Evolutionary conservation across 106 monocot species (phyloP), one percentile per base, ranked within the genome.

Genomic region (Allium sativum): DNA sequence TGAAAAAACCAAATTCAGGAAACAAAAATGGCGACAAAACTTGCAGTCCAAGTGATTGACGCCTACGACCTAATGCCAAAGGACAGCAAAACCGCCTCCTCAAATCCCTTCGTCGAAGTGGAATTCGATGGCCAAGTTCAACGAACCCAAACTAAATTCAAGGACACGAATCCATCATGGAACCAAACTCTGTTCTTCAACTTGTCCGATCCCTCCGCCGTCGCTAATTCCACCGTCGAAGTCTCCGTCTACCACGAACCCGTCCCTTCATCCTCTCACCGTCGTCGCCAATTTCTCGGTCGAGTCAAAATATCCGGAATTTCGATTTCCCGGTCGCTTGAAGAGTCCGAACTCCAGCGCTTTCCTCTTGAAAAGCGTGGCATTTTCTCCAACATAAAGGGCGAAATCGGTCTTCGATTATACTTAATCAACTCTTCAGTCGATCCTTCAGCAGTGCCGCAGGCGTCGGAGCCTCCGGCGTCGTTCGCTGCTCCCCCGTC

Each of bases 331-430:
- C 22, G 52, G 10, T 89, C 83, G 7, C 40, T 64, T 3, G 58
- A 70, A 15, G 74, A 72, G 3, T 73, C 78, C 22, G 17, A 18
- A 7, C 21, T 67, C 41, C 70, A 61, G 17, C 75, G 89, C 48
- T 95, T 72, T 73, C 94, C 94, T 18, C 79, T 95, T 15, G 84
- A 95, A 41, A 95, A 95, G 74, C 78, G 94, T 66, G 84, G 90
- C 14, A 31, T 95, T 9, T 95, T 95, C 74, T 95, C 94, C 64
- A 68, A 81, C 66, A 84, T 95, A 64, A 55, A 77, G 18, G 90
- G 94, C 18, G 94, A 90, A 48, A 74, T 90, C 71, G 79, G 78
- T 7, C 78, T 87, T 64, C 69, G 81, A 19, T 55, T 95, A 51
- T 90, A 86, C 65, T 9, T 53, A 3, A 1, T 80, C 17, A 59